These are phyloP conservation scores for Boletus barrowsii DNA, from an alignment of 768 basidiomycete species.

Conservation along the genomic window DNA sequence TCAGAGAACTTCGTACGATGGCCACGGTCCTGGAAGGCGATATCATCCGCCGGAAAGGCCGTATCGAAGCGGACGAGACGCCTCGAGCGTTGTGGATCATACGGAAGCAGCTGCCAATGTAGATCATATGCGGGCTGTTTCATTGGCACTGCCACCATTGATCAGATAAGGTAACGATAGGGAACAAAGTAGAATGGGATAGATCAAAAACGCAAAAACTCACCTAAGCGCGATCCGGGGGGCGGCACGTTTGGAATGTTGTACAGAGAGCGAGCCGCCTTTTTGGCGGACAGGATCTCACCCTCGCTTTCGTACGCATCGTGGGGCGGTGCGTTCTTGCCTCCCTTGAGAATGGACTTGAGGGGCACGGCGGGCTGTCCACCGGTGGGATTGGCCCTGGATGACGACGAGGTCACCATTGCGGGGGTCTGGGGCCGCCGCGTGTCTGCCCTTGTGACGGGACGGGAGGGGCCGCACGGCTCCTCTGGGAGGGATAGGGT, in stretches of 20 bases:
- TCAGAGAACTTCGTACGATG: slow-evolving; percentile 31
- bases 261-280: slow-evolving; percentile 6
- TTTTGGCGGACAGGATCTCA: slow-evolving; percentile 7
- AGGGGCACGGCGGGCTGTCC: no score
- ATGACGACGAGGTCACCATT: no score
- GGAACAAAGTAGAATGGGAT: not conserved
- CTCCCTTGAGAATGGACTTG: no score
- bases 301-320: slow-evolving; percentile 26
- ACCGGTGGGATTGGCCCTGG: no score
- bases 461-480: not conserved
- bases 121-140: slow-evolving; percentile 41
- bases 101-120: slow-evolving; percentile 51
- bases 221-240: slow-evolving; percentile 26
- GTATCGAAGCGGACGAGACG: slow-evolving; percentile 49
- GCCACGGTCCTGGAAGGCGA: slow-evolving; percentile 22
- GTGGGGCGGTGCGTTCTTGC: not conserved
- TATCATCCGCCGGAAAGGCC: slow-evolving; percentile 41
- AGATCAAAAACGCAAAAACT: slow-evolving; percentile 4
- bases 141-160: slow-evolving; percentile 31
- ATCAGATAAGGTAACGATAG: slow-evolving; percentile 14
- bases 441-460: no score
- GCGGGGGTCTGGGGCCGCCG: no score
- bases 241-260: slow-evolving; percentile 2
- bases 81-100: slow-evolving; percentile 28
- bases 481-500: slow-evolving; percentile 17